Conservation (phyloP, 352 stramenopile genomes). For the Phytophthora fragariaefolia region DNA sequence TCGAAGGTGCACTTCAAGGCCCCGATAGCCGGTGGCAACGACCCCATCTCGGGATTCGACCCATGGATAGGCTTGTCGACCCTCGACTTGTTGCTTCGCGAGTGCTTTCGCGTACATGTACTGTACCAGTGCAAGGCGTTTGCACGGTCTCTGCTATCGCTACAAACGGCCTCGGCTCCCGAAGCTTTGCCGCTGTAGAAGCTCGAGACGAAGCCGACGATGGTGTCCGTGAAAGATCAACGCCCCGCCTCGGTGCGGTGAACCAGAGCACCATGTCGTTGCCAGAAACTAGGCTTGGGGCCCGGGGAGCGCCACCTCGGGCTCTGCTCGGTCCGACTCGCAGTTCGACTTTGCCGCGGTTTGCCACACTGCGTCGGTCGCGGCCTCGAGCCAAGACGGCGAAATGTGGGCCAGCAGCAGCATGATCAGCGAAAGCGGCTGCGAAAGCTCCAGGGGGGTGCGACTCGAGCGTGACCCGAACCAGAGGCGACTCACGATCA, state of each 20-base stretch:
- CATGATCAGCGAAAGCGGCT: constrained; percentile 41
- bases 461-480: constrained; percentile 30
- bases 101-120: not conserved
- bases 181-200: constrained; percentile 16
- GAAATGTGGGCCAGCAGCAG: constrained; percentile 45
- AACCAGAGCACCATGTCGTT: too few species aligned
- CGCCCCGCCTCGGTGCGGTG: constrained; percentile 6
- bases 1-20: not conserved
- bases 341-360: constrained; percentile 32
- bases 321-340: constrained; percentile 27
- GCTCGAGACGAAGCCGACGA: constrained; percentile 6
- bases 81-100: constrained; percentile 16
- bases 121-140: constrained; percentile 14
- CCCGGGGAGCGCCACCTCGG: constrained; percentile 14
- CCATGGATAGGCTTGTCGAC: constrained; percentile 12
- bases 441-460: constrained; percentile 33
- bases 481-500: constrained; percentile 34
- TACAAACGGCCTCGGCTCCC: constrained; percentile 16
- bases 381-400: not conserved
- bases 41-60: constrained; percentile 38
- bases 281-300: constrained; percentile 15
- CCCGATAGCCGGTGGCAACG: constrained; percentile 21
- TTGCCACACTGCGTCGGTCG: constrained; percentile 10
- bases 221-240: constrained; percentile 12
- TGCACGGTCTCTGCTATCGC: constrained; percentile 25